Evolutionary conservation across 2,329 filamentous ascomycete genomes (phyloP).

Genomic region (Cladophialophora immunda): DNA sequence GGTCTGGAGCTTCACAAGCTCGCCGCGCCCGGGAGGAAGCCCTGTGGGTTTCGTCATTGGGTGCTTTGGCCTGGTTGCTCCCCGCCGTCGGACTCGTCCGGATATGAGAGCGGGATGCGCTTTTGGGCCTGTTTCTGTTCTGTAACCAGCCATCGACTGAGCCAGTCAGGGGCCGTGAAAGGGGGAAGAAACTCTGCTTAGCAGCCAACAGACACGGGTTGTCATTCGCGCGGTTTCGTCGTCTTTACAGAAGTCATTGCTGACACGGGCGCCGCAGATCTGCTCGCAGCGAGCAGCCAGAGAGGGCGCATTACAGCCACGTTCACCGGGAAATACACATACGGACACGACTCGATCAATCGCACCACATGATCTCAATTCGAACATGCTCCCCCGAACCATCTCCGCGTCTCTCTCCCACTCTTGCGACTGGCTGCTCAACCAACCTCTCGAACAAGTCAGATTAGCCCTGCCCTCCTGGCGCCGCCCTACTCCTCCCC

Average conservation of each 20-base stretch:
- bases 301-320: not conserved
- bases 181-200: not conserved
- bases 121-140: not conserved
- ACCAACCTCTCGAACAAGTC: not conserved
- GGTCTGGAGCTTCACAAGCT: not conserved
- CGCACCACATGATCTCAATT: slow-evolving; percentile 3
- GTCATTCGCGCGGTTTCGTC: not conserved
- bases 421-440: not conserved
- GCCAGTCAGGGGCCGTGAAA: no score
- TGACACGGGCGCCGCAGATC: not conserved
- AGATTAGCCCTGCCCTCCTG: not conserved
- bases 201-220: not conserved
- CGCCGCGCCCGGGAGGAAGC: not conserved
- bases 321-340: not conserved
- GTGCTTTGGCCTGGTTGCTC: not conserved
- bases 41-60: slow-evolving; percentile 1
- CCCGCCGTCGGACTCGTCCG: slow-evolving; percentile 5
- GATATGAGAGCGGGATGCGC: not conserved
- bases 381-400: not conserved
- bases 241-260: not conserved
- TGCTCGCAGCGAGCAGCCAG: not conserved
- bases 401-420: not conserved
- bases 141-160: no score
- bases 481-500: not conserved
- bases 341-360: not conserved